Conservation (phyloP, 1,139 yeast species). For the Pneumocystis carinii region DNA sequence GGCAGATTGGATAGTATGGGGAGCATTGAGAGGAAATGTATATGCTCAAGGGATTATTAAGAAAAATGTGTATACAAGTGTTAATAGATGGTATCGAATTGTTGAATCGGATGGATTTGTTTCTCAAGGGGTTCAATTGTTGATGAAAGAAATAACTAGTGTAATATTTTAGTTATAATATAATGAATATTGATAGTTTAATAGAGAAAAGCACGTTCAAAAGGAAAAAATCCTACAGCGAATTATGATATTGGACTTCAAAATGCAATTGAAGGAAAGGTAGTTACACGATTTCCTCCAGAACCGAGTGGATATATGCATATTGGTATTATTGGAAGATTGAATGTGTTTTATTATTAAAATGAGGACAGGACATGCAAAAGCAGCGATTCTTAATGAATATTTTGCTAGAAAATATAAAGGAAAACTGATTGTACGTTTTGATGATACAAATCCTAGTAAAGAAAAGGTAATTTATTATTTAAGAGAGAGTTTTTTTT, state of each 20-base stretch:
- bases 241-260: slow-evolving; percentile 84
- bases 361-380: slow-evolving; percentile 57
- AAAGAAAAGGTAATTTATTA: slow-evolving; percentile 41
- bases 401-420: slow-evolving; percentile 87
- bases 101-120: slow-evolving; percentile 53
- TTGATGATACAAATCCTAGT: slow-evolving; percentile 93
- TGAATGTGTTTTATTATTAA: not conserved
- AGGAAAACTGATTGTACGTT: slow-evolving; percentile 87
- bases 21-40: slow-evolving; percentile 81
- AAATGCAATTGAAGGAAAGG: slow-evolving; percentile 81
- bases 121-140: slow-evolving; percentile 61
- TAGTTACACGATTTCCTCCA: slow-evolving; percentile 95
- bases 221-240: slow-evolving; percentile 48
- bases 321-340: slow-evolving; percentile 27
- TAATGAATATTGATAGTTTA: slow-evolving; percentile 25
- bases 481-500: not conserved
- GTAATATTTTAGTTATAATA: slow-evolving; percentile 23
- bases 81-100: slow-evolving; percentile 85
- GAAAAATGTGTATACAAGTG: slow-evolving; percentile 66
- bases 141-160: slow-evolving; percentile 45
- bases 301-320: slow-evolving; percentile 85
- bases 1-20: slow-evolving; percentile 88
- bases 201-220: slow-evolving; percentile 43
- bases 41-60: slow-evolving; percentile 82
- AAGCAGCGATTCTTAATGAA: slow-evolving; percentile 89